Base-by-base conservation (phyloP, 129 eudicot genomes). In the Tanacetum coccineum region DNA sequence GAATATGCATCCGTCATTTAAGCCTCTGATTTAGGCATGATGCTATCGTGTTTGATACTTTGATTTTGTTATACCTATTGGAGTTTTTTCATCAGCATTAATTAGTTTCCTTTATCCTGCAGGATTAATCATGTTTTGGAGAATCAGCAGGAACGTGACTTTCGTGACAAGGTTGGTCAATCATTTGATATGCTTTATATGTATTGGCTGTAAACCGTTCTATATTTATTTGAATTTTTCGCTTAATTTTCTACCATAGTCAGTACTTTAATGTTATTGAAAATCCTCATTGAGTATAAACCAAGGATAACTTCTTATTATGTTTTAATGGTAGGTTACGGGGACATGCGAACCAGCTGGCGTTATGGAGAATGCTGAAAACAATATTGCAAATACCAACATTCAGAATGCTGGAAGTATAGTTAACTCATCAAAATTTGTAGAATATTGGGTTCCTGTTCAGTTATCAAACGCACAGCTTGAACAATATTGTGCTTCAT, bases 361-460 rank as follows among this genome's bases (percentile, higher is more conserved):
- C 63, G 19, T 39, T 22, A 59, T 30, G 66, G 47, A 28, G 47
- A 59, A 36, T 70, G 77, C 52, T 42, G 87, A 65, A 58, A 70
- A 71, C 39, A 67, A 60, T 65, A 62, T 65, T 47, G 51, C 39
- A 12, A 11, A 30, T 36, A 55, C 39, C 13, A 70, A 46, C 66
- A 22, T 46, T 11, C 74, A 70, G 32, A 58, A 70, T 70, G 76
- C 56, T 66, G 79, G 78, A 26, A 26, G 79, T 71, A 70, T 53
- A 25, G 46, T 72, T 2, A 72, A 47, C 39, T 58, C 80, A 56
- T 66, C 91, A 32, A 94, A 74, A 70, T 89, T 82, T 71, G 66
- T 79, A 48, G 99, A 94, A 78, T 89, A 82, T 56, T 94, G 97
- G 97, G 83, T 94, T 57, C 99, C 99, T 13, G 86, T 81, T 13